Evolutionary conservation across 306 rosid genomes (phyloP).

Genomic region (Fragaria ananassa): DNA sequence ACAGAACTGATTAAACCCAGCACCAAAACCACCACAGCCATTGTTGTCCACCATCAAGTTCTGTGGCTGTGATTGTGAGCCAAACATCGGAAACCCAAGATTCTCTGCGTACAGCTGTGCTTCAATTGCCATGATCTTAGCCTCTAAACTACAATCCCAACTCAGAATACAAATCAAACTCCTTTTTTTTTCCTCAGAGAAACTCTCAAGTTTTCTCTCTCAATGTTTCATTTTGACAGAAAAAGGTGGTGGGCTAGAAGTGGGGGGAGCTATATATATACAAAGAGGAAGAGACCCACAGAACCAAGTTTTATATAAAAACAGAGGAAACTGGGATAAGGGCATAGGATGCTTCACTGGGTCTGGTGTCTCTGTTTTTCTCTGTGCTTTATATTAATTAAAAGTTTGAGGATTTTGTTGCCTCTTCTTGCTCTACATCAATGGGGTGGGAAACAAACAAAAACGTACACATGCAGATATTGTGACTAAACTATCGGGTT

Average conservation of each 20-base stretch:
- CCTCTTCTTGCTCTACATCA: neutral
- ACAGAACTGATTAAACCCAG: constrained; percentile 27
- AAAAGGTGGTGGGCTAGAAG: constrained; percentile 25
- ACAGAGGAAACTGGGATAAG: neutral
- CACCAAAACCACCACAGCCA: constrained; percentile 23
- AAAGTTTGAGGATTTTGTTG: constrained; percentile 1
- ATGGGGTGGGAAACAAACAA: constrained; percentile 32
- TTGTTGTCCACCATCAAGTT: constrained; percentile 26
- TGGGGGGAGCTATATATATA: constrained; percentile 22
- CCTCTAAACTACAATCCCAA: constrained; percentile 8
- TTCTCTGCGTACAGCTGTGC: constrained; percentile 49
- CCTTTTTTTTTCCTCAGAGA: neutral
- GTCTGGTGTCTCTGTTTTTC: neutral
- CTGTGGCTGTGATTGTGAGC: constrained; percentile 33
- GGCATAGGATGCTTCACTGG: constrained; percentile 5
- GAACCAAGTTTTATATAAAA: neutral
- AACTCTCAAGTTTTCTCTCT: neutral
- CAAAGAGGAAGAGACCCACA: neutral
- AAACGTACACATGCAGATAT: constrained; percentile 83
- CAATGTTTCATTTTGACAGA: neutral
- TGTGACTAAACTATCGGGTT: constrained; percentile 83
- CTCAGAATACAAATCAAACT: neutral
- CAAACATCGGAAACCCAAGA: constrained; percentile 36
- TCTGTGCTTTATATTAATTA: neutral
- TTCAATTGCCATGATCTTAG: constrained; percentile 52